phyloP scores from a whole-genome alignment of 2,329 filamentous ascomycete species.

The Beauveria asiatica region DNA sequence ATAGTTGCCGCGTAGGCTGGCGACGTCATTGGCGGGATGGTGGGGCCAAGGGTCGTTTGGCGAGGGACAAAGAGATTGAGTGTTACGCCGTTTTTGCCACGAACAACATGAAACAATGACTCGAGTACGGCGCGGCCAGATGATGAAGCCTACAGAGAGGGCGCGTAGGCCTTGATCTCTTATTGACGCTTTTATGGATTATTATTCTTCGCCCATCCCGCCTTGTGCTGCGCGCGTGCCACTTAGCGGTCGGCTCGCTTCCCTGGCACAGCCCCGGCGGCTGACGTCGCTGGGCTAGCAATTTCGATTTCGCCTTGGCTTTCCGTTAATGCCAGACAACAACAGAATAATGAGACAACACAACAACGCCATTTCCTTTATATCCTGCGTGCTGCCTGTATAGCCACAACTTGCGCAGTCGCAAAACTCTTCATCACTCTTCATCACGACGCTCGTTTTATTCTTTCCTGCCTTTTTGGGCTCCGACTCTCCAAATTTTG shows the following conservation, averaged over 20 bases:
- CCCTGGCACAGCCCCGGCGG: constrained; percentile 9
- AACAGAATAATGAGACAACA: background rate
- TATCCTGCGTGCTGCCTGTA: background rate
- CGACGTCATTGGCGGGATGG: constrained; percentile 1
- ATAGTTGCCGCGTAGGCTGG: background rate
- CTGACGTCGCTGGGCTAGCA: constrained; percentile 8
- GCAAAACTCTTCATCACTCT: background rate
- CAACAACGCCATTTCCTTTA: background rate
- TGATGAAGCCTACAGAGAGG: background rate
- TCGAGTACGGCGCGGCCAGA: background rate
- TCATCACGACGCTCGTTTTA: background rate
- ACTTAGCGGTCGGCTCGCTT: background rate
- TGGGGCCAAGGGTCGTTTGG: background rate
- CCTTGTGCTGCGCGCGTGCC: background rate
- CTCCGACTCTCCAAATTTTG: background rate
- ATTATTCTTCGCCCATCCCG: background rate
- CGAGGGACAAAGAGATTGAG: background rate
- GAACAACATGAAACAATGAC: background rate
- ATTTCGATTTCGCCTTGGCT: background rate
- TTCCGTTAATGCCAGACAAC: background rate
- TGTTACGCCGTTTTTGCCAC: background rate
- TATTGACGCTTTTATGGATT: background rate
- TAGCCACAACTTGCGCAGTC: background rate
- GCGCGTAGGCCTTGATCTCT: background rate
- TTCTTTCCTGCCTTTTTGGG: background rate